Conservation (phyloP, 306 rosid species). For the Adenanthera pavonina region DNA sequence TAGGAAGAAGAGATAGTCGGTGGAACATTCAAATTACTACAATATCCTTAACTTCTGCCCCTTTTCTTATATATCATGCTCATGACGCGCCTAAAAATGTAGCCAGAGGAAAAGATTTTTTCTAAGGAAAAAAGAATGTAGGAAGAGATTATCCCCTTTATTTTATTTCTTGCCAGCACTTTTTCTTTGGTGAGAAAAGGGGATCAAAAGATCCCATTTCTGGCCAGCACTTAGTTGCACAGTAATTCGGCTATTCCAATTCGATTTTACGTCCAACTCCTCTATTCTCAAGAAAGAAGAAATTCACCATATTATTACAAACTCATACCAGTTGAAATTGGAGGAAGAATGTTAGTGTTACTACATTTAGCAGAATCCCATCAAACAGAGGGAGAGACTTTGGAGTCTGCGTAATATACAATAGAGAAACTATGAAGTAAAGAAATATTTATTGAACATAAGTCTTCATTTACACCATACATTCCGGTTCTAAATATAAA, state of each 20-base stretch:
- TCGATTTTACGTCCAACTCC: not conserved
- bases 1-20: not conserved
- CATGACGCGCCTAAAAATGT: not conserved
- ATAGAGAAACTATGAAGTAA: not conserved
- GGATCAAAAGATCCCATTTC: too few relatives aligned
- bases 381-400: not conserved
- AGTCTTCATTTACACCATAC: not conserved
- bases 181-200: too few relatives aligned
- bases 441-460: too few relatives aligned
- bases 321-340: not conserved
- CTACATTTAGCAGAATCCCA: too few relatives aligned
- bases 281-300: not conserved
- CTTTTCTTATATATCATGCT: not conserved
- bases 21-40: not conserved
- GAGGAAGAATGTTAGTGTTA: too few relatives aligned
- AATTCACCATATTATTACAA: not conserved
- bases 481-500: too few relatives aligned
- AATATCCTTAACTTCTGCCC: not conserved
- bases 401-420: too few relatives aligned
- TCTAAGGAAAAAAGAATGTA: too few relatives aligned
- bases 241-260: not conserved
- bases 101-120: too few relatives aligned
- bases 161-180: not conserved
- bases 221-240: not conserved
- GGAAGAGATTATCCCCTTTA: not conserved